Conservation (phyloP, 345 rosid genomes). For the Aquilaria malaccensis region DNA sequence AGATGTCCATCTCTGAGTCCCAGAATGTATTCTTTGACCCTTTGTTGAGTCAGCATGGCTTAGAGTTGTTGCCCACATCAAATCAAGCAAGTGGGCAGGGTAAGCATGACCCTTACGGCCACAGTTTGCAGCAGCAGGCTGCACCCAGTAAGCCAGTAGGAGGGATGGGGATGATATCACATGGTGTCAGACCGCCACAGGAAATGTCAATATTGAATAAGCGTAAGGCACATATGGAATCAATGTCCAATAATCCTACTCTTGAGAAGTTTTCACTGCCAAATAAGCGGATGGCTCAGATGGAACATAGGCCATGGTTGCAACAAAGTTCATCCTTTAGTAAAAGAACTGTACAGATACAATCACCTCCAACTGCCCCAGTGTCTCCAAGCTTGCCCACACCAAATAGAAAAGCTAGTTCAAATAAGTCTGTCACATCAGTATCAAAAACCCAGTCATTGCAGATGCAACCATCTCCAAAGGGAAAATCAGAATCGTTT, state of each 20-base stretch:
- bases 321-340: constrained; percentile 34
- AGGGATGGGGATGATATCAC: constrained; percentile 21
- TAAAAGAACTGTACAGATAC: constrained; percentile 27
- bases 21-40: constrained; percentile 18
- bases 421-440: constrained; percentile 35
- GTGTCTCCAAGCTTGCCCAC: constrained; percentile 34
- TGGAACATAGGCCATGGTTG: constrained; percentile 85
- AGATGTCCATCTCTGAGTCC: constrained; percentile 17
- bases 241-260: constrained; percentile 22
- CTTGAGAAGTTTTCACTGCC: constrained; percentile 28
- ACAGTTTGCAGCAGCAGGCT: constrained; percentile 22
- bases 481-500: constrained; percentile 33
- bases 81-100: constrained; percentile 17
- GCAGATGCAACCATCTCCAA: constrained; percentile 32
- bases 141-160: constrained; percentile 21
- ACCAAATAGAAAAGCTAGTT: constrained; percentile 36
- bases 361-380: constrained; percentile 24
- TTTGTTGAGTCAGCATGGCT: constrained; percentile 8
- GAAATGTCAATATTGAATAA: constrained; percentile 34
- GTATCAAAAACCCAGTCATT: constrained; percentile 36
- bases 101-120: constrained; percentile 19
- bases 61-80: constrained; percentile 18
- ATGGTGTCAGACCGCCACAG: constrained; percentile 23
- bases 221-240: constrained; percentile 51
- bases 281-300: constrained; percentile 45